Evolutionary conservation across 73 alveolate genomes (phyloP).

Genomic region (Tetrahymena malaccensis): DNA sequence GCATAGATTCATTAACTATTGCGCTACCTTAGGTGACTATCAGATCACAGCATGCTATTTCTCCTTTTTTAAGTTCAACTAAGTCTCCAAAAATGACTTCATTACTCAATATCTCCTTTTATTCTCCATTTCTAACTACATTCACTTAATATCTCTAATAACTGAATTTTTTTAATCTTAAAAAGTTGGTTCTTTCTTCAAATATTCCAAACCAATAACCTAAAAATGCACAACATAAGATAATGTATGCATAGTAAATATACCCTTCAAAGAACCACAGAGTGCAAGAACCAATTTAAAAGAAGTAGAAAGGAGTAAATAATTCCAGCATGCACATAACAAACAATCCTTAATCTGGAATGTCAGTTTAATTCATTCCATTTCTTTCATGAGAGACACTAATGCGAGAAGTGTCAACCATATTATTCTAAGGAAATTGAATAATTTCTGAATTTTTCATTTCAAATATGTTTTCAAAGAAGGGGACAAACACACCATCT

Average conservation of each 20-base stretch:
- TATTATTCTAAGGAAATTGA: background rate
- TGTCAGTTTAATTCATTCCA: conserved; percentile 29
- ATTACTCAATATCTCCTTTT: background rate
- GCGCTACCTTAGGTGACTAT: conserved; percentile 67
- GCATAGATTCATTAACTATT: conserved; percentile 88
- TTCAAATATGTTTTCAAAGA: background rate
- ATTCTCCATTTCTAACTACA: background rate
- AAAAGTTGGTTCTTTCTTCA: conserved; percentile 27
- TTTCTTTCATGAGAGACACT: background rate
- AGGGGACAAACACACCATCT: background rate
- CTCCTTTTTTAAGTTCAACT: conserved; percentile 62
- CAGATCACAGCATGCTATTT: conserved; percentile 79
- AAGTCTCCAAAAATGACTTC: conserved; percentile 93
- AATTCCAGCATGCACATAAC: conserved; percentile 19
- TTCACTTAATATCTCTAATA: background rate
- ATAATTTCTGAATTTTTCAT: background rate
- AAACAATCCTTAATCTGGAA: conserved; percentile 32
- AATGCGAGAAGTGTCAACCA: background rate
- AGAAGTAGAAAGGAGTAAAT: conserved; percentile 25
- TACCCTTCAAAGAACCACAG: conserved; percentile 37
- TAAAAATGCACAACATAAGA: conserved; percentile 14
- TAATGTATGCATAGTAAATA: conserved; percentile 19
- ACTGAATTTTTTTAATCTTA: conserved; percentile 9
- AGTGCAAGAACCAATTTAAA: background rate
- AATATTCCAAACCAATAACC: conserved; percentile 1